Base-by-base conservation (phyloP, 73 alveolate species). In the Paramecium tetraurelia region DNA sequence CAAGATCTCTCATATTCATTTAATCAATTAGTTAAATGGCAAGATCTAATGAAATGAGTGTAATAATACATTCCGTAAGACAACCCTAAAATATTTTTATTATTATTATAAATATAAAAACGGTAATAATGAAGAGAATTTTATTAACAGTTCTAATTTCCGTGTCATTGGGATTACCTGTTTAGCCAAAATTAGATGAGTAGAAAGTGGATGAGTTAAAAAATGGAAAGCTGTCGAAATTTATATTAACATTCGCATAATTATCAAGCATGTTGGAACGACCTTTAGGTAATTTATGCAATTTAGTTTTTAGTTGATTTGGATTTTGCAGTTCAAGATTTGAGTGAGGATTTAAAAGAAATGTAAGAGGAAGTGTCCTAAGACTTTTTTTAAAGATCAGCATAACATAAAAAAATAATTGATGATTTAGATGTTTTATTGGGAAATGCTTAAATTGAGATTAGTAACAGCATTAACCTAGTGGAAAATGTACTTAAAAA, bases 361-460 rank as follows among this genome's bases (percentile, higher is more conserved):
- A 43, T 41, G 57, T 12, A 31, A 35, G 76, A 22, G 12, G 90
- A 80, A 43, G 90, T 80, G 2, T 59, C 46, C 24, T 80, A 80
- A 43, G 90, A 80, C 29, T 80, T 44, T 35, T 80, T 80, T 80
- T 44, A 80, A 24, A 80, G 90, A 80, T 21, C 41, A 11, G 77
- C 90, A 20, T 44, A 44, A 18, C 46, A 80, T 80, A 80, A 80
- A 48, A 80, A 48, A 80, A 80, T 80, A 1, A 48, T 80, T 44
- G 90, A 80, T 46, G 90, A 80, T 14, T 46, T 80, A 22, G 90
- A 80, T 44, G 35, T 22, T 8, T 38, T 22, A 14, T 20, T 80
- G 33, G 90, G 90, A 80, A 80, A 80, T 80, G 90, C 90, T 21
- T 80, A 80, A 22, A 80, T 80, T n/a, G 90, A 80, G 48, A 46